These are phyloP conservation scores for Teunomyces barrocoloradensis DNA, from an alignment of 805 yeast species.

Conservation along the genomic window DNA sequence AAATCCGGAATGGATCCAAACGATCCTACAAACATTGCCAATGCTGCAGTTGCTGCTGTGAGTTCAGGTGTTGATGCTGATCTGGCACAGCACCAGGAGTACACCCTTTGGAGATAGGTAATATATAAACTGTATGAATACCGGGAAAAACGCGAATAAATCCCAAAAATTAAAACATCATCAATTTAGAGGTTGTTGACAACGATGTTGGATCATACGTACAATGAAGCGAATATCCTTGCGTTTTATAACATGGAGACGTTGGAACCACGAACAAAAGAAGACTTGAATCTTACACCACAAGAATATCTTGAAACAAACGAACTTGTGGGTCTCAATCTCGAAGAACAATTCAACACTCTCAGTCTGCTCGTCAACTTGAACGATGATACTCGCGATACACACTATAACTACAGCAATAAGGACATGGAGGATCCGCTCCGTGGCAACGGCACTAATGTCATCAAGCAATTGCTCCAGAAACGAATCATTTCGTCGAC, in stretches of 20 bases:
- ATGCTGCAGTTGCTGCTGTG: slow-evolving; percentile 39
- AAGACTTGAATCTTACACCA: slow-evolving; percentile 15
- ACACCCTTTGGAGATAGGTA: slow-evolving; percentile 32
- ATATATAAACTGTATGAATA: not conserved
- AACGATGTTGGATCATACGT: slow-evolving; percentile 31
- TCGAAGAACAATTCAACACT: slow-evolving; percentile 30
- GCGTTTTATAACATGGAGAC: slow-evolving; percentile 29
- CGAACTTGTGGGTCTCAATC: slow-evolving; percentile 17
- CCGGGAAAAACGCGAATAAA: not conserved
- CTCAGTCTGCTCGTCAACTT: slow-evolving; percentile 24
- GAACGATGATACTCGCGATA: slow-evolving; percentile 6
- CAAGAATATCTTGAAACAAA: slow-evolving; percentile 16
- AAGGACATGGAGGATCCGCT: slow-evolving; percentile 35
- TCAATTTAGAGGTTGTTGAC: not conserved
- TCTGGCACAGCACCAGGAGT: slow-evolving; percentile 32
- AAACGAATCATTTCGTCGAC: slow-evolving; percentile 22
- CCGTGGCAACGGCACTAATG: slow-evolving; percentile 27
- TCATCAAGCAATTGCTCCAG: slow-evolving; percentile 23
- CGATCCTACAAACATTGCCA: slow-evolving; percentile 34
- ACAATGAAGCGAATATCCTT: slow-evolving; percentile 24
- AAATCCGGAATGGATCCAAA: slow-evolving; percentile 3
- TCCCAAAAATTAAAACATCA: not conserved
- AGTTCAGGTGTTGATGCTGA: slow-evolving; percentile 26
- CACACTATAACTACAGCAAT: slow-evolving; percentile 9
- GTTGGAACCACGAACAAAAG: slow-evolving; percentile 18